Base-by-base conservation (phyloP, 2,329 filamentous ascomycete genomes). In the Neurospora crassa region DNA sequence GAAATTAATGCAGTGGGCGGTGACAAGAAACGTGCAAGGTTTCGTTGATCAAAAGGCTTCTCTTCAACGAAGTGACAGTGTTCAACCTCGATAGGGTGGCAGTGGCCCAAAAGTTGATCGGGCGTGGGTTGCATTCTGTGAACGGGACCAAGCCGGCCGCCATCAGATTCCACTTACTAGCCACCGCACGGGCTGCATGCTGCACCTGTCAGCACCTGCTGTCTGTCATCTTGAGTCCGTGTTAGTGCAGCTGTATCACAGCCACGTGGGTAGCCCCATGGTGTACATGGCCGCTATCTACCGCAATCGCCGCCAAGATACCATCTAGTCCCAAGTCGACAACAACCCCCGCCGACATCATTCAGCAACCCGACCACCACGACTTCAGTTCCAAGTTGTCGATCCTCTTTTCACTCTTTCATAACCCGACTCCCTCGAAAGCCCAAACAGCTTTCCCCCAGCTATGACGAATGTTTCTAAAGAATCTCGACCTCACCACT, bases 401-500 rank as follows among this genome's bases (percentile, higher is more conserved):
- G 20, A 7, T 18, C 53, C 16, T 63, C 53, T 63, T 63, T 63
- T 68, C 37, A 34, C 37, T 42, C 67, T 47, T n/a, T 53, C 7
- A 14, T 45, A 45, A 47, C 10, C 12, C 69, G 53, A 63, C 69
- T 68, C 68, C 34, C 59, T 67, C 63, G 41, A 71, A 59, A 43
- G 59, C 72, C 71, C 76, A 77, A 76, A 78, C 73, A 72, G 68
- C 73, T 72, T 76, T 74, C 76, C 76, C 75, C 71, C 73, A 75
- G 76, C 76, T 80, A 85, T 88, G 84, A 91, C 93, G 92, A 86
- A 98, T 98, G 95, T 97, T 97, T 88, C 87, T 97, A 86, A 95
- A 96, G 87, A 90, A 92, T 78, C 88, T 98, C 81, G 95, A 99
- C 83, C 89, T 99, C 78, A 99, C 96, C 72, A 97, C 95, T 84